A percentile compares a stretch with the other conserved stretches of the same genome.
Evolutionary conservation across 108 stramenopile species (phyloP).

Genomic region (Aurantiochytrium sp.): DNA sequence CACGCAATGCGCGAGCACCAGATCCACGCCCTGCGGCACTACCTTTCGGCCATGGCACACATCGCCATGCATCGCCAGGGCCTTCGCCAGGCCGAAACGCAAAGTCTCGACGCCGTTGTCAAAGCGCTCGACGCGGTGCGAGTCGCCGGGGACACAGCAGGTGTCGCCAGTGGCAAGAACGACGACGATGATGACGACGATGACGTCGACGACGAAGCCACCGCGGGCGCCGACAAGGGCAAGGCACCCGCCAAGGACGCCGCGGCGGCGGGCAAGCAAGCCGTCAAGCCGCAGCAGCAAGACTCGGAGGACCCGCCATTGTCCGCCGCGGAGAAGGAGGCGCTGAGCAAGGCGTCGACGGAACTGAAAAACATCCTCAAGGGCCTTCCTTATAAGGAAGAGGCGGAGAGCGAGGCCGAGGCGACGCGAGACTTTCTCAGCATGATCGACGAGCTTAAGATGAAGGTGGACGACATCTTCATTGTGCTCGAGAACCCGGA

Average conservation of each 20-base stretch:
- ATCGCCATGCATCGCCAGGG: neutral
- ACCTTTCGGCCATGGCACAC: neutral
- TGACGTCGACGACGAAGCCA: neutral
- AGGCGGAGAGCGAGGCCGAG: neutral
- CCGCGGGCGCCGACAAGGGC: no score
- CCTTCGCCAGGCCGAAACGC: neutral
- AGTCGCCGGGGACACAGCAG: neutral
- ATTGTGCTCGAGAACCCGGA: slow-evolving; percentile 4
- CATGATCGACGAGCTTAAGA: slow-evolving; percentile 21
- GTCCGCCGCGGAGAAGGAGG: neutral
- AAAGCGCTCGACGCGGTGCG: neutral
- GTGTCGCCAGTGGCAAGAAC: neutral
- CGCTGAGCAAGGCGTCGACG: neutral
- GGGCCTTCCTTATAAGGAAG: neutral
- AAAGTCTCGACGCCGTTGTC: neutral
- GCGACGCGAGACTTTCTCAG: neutral
- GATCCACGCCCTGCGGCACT: neutral
- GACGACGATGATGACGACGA: neutral
- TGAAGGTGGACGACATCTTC: slow-evolving; percentile 22
- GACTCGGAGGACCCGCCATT: slow-evolving; percentile 12
- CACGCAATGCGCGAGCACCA: neutral
- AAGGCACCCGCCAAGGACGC: neutral
- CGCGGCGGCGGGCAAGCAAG: neutral
- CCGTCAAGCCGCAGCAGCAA: no score
- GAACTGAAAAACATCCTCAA: neutral